Base-by-base conservation (phyloP, 2,329 filamentous ascomycete genomes). In the Trichoderma afroharzianum region DNA sequence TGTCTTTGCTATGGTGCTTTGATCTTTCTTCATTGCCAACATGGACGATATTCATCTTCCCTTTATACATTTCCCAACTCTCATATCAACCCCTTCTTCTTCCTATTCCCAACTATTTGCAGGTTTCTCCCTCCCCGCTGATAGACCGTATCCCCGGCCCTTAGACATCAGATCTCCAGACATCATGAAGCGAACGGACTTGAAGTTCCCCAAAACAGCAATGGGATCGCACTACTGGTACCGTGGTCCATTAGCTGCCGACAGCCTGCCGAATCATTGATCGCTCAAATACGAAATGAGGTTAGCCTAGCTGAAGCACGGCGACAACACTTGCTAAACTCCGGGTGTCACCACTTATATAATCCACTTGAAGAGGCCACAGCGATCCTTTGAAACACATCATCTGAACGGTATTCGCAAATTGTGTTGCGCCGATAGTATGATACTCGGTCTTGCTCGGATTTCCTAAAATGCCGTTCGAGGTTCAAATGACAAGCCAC, bases 251-350 rank as follows among this genome's bases (percentile, higher is more conserved):
- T 39, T 61, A 68, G 66, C 36, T 61, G 32, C 7, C 28, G 55
- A 28, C 33, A 59, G 26, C 53, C 66, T 50, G 32, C 21, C 66
- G 66, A 68, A 68, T 68, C 66, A 68, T 21, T 30, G 66, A 59
- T 43, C 26, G 66, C 28, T 30, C 28, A 58, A 68, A 68, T 68
- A 68, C 66, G 66, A 68, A 68, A 61, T n/a, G 21, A 50, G 66
- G 66, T 59, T 68, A 68, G 66, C 9, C 28, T 15, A 3, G 0
- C n/a, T 61, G 18, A 24, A 28, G 24, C 21, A 21, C 64, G 36
- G 36, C n/a, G 28, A 32, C 55, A 68, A 32, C 43, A 21, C 14
- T 58, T 12, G 15, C 66, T 61, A 61, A 68, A 33, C 66, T 68
- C 66, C 66, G 66, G 24, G 36, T 12, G 6, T 12, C 12, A 47